These are phyloP conservation scores for Pseudomonodictys pantanalensis DNA, from an alignment of 495 filamentous ascomycete species.

Conservation along the genomic window DNA sequence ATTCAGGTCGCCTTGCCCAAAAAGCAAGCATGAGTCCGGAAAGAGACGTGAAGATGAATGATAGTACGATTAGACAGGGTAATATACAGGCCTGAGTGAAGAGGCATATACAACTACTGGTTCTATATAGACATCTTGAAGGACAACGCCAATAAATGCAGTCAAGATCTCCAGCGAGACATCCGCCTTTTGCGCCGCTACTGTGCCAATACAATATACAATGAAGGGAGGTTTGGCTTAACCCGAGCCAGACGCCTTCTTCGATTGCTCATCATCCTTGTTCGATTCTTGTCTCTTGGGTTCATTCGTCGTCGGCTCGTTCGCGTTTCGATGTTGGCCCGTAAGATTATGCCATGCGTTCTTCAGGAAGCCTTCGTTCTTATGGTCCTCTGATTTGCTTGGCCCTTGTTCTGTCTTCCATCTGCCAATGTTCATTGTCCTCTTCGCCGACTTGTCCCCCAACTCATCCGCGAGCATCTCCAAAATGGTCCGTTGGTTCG, in stretches of 20 bases:
- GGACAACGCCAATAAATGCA: slow-evolving; percentile 27
- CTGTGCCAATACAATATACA: slow-evolving; percentile 1
- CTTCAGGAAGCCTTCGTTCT: slow-evolving; percentile 82
- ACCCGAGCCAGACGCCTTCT: slow-evolving; percentile 57
- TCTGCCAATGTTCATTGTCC: slow-evolving; percentile 74
- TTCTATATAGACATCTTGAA: slow-evolving; percentile 1
- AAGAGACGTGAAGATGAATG: background rate
- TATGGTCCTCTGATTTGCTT: slow-evolving; percentile 50
- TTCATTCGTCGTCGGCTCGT: slow-evolving; percentile 31
- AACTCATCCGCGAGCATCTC: slow-evolving; percentile 97
- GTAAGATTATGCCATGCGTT: slow-evolving; percentile 85
- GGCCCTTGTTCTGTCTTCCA: slow-evolving; percentile 29
- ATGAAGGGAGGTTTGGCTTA: too few species aligned
- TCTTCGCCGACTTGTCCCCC: slow-evolving; percentile 82
- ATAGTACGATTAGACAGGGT: slow-evolving; percentile 7
- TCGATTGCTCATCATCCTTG: slow-evolving; percentile 49
- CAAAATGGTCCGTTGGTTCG: slow-evolving; percentile 84
- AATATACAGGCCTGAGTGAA: slow-evolving; percentile 36
- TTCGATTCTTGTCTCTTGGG: background rate
- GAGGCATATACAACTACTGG: slow-evolving; percentile 15
- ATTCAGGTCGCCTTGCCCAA: too few species aligned
- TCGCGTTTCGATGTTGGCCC: slow-evolving; percentile 60
- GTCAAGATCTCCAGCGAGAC: slow-evolving; percentile 6
- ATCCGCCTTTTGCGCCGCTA: slow-evolving; percentile 19
- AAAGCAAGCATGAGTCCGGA: background rate